Base-by-base conservation (phyloP, 768 basidiomycete genomes). In the Suillus occidentalis region DNA sequence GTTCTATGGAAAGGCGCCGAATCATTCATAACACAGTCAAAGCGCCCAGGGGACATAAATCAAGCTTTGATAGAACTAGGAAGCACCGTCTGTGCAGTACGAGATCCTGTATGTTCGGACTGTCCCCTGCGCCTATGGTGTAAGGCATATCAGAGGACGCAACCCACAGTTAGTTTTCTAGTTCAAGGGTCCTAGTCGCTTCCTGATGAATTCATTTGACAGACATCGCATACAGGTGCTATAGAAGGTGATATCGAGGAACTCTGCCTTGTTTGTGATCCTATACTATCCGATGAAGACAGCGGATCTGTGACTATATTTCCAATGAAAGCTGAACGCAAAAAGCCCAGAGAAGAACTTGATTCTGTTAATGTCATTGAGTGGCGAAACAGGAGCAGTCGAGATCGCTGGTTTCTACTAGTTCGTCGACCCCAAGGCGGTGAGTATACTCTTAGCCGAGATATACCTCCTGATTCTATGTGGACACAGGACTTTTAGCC, bases 1-100 rank as follows among this genome's bases (percentile, higher is more conserved):
- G 75, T 91, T 61, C 78, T 98, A n/a, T 97, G 95, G 95, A 76
- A 81, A 6, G 89, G 85, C 6, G 95, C 95, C 1, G 81, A 81
- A 47, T 82, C 81, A 3, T 83, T 97, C 73, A 90, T 97, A 12
- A 76, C 85, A 47, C 79, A 67, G 14, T 72, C 81, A 0, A 70
- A 84, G 40, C 75, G 83, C 66, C 85, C 94, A 0, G 94, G 95
- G 20, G 92, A 96, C 73, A 82, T 95, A 67, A 97, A 97, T 72
- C 91, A 97, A 78, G 95, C 92, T 16, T 81, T 99, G 60, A 98
- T 98, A 74, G 96, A 99, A 73, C 86, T 98, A 8, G 96, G 96
- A 58, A 92, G 92, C 73, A 97, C 94, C 4, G 85, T 97, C 3
- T 99, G 96, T 79, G 95, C 90, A 75, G 89, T 92, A 49, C 88